Evolutionary conservation across 495 filamentous ascomycete species (phyloP).

Genomic region (Schizothecium vesticola): DNA sequence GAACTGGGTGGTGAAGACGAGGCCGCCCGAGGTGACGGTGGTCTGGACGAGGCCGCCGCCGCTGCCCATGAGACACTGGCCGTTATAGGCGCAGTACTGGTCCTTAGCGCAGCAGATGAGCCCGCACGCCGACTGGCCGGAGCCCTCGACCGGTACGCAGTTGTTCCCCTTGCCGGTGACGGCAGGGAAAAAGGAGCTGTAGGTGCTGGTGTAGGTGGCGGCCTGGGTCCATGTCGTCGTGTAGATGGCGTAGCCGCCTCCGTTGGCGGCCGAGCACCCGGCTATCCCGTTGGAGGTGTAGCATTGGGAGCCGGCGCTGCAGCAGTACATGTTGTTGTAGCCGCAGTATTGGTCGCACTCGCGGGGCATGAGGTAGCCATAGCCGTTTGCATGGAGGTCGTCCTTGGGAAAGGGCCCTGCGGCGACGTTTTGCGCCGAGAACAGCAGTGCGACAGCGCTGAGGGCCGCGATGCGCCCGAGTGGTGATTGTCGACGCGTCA

Average conservation of each 20-base stretch:
- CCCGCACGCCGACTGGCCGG: constrained; percentile 65
- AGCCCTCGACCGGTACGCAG: constrained; percentile 48
- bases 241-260: constrained; percentile 52
- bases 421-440: constrained; percentile 27
- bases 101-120: constrained; percentile 65
- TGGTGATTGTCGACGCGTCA: constrained; percentile 10
- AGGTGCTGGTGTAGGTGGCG: constrained; percentile 61
- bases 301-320: constrained; percentile 54
- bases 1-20: constrained; percentile 41
- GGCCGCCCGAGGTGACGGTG: constrained; percentile 30
- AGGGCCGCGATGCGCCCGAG: constrained; percentile 21
- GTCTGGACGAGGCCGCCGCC: constrained; percentile 33
- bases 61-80: constrained; percentile 40
- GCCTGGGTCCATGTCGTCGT: constrained; percentile 73
- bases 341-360: constrained; percentile 66
- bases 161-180: constrained; percentile 40
- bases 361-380: constrained; percentile 36
- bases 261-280: constrained; percentile 28
- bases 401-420: constrained; percentile 39
- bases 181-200: constrained; percentile 40
- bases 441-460: constrained; percentile 19
- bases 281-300: constrained; percentile 51
- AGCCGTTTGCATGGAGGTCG: constrained; percentile 32
- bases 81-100: constrained; percentile 56
- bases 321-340: constrained; percentile 62